A percentile compares a stretch with the other conserved stretches of the same genome.
Conservation (phyloP, 176 grass and related monocot genomes). For the Oropetium thomaeum region DNA sequence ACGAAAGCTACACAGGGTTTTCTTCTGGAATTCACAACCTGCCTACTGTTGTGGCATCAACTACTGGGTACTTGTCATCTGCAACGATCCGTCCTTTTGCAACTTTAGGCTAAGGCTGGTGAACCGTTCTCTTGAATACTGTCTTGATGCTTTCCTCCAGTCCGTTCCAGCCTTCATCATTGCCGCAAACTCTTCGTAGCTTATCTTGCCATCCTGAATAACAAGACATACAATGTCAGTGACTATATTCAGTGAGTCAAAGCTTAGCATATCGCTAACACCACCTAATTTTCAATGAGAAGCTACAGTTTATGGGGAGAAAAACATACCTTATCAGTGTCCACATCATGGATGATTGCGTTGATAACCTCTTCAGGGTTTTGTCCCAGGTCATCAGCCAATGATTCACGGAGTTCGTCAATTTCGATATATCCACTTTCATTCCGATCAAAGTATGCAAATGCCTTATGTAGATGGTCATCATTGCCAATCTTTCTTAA, state of each 20-base stretch:
- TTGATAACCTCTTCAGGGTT: slow-evolving; percentile 84
- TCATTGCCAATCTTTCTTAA: slow-evolving; percentile 75
- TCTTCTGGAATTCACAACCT: slow-evolving; percentile 63
- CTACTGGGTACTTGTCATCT: slow-evolving; percentile 52
- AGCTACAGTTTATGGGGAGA: neutral
- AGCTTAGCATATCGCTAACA: neutral
- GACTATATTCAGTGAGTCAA: neutral
- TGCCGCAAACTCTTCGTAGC: slow-evolving; percentile 79
- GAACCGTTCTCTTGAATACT: slow-evolving; percentile 86
- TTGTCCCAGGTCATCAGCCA: slow-evolving; percentile 70
- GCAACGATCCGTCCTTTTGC: slow-evolving; percentile 81
- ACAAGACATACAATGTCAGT: slow-evolving; percentile 2
- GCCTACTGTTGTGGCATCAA: slow-evolving; percentile 29
- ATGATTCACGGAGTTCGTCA: slow-evolving; percentile 58
- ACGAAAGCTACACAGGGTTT: slow-evolving; percentile 54
- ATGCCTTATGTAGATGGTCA: slow-evolving; percentile 83
- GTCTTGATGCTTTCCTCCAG: slow-evolving; percentile 93
- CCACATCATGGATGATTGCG: slow-evolving; percentile 80
- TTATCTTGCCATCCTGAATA: slow-evolving; percentile 88
- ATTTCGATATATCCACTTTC: slow-evolving; percentile 85
- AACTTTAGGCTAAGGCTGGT: slow-evolving; percentile 78
- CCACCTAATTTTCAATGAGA: neutral
- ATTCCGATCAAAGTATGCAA: slow-evolving; percentile 82
- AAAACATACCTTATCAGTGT: slow-evolving; percentile 80
- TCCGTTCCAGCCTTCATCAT: slow-evolving; percentile 98